Evolutionary conservation across 306 rosid species (phyloP), one percentile per base, ranked within the genome.

Genomic region (Sphenostylis stenocarpa): DNA sequence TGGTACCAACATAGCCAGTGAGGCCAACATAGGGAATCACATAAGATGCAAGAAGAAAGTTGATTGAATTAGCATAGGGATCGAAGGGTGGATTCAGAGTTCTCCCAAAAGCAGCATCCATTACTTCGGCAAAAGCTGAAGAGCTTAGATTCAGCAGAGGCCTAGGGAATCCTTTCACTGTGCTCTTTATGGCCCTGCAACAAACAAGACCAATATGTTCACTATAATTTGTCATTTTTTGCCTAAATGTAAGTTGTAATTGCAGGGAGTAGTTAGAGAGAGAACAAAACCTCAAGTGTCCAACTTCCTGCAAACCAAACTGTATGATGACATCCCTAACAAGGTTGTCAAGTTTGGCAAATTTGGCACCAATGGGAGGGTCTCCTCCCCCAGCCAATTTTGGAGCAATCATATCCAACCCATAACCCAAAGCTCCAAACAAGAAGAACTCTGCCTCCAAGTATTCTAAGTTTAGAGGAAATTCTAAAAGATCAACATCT

Each of bases 1-100:
- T 90, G 26, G 96, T 36, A 45, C 95, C 96, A 51, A 86, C 98
- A 72, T 94, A 91, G 21, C 91, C 95, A 7, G 98, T 90, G 68
- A 94, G 98, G 12, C 97, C 97, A 84, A 91, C 91, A 73, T 94
- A 92, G 73, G 97, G 97, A 62, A 92, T 24, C 1, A 90, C 16
- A 11, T 90, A 92, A 62, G 93, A 85, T 20, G 97, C 97, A 49
- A 94, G 86, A 48, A 94, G 77, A 75, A 53, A 94, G 77, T 94
- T 91, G 29, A 91, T 74, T 0, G 39, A 34, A 62, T 77, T 86
- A 26, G 88, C 90, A 64, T 90, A 94, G 13, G 92, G 92, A 55
- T 94, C 89, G 33, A 94, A 94, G 19, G 93, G 90, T 12, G 98
- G 98, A 3, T 0, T 10, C 9, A 92, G 26, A 6, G 28, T 75